These are phyloP conservation scores for Leishmania braziliensis DNA, from an alignment of 208 protist species.

Conservation along the genomic window DNA sequence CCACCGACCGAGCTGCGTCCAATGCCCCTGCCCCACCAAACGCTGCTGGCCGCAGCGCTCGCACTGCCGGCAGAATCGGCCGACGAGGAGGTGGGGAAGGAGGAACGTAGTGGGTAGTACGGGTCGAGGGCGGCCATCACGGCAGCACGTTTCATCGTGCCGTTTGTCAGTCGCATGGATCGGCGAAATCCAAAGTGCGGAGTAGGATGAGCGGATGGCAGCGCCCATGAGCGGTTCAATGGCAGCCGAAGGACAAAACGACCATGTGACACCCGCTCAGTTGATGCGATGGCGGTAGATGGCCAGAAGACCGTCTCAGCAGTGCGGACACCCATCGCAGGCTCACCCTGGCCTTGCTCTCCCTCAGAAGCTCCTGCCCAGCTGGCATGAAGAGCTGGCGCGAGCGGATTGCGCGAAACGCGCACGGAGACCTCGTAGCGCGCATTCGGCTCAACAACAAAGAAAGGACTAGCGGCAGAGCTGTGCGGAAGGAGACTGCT, in stretches of 20 bases:
- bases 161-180: slow-evolving; percentile 33
- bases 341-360: neutral
- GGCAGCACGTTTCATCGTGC: slow-evolving; percentile 40
- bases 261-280: slow-evolving; percentile 21
- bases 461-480: slow-evolving; percentile 54
- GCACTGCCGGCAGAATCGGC: neutral
- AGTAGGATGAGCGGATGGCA: slow-evolving; percentile 27
- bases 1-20: neutral
- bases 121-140: slow-evolving; percentile 48
- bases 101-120: neutral
- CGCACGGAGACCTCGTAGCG: slow-evolving; percentile 52
- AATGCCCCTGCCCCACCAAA: slow-evolving; percentile 9
- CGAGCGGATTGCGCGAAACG: slow-evolving; percentile 22
- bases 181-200: slow-evolving; percentile 80
- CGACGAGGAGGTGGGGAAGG: neutral
- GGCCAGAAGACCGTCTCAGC: neutral
- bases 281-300: neutral
- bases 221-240: slow-evolving; percentile 44
- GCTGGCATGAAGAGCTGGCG: neutral
- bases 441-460: slow-evolving; percentile 51
- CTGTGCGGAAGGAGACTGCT: neutral
- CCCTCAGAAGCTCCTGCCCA: neutral
- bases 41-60: neutral
- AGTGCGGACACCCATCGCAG: neutral
- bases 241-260: slow-evolving; percentile 68